Conservation (phyloP, 2,329 filamentous ascomycete species). For the Biscogniauxia mediterranea region DNA sequence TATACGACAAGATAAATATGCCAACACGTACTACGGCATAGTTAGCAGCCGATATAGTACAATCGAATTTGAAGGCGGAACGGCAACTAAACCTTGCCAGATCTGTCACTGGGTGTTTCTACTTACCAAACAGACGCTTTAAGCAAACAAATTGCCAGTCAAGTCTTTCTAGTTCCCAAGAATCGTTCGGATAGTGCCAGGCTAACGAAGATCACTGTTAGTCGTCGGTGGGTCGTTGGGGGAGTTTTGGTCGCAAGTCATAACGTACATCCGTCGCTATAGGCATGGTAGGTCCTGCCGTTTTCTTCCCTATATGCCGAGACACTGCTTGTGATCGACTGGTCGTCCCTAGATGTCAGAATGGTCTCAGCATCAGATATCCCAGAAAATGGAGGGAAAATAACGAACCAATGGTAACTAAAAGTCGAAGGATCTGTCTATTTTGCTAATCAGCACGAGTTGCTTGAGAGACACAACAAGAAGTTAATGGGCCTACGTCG, state of each 20-base stretch:
- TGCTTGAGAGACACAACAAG: background rate
- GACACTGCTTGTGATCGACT: slow-evolving; percentile 25
- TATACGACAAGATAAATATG: background rate
- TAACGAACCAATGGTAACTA: slow-evolving; percentile 3
- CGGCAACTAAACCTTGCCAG: background rate
- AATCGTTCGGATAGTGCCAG: slow-evolving; percentile 47
- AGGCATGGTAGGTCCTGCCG: slow-evolving; percentile 48
- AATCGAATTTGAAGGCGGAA: background rate
- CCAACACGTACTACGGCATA: background rate
- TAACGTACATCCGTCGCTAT: slow-evolving; percentile 45
- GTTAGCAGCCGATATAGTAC: background rate
- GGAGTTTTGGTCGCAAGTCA: background rate
- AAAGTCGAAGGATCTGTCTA: slow-evolving; percentile 15
- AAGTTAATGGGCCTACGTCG: slow-evolving; percentile 11
- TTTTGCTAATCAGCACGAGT: slow-evolving; percentile 3
- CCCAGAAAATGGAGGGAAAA: background rate
- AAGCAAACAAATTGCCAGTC: slow-evolving; percentile 40
- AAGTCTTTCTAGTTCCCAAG: slow-evolving; percentile 40
- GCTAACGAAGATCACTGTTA: slow-evolving; percentile 31
- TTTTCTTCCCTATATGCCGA: slow-evolving; percentile 25
- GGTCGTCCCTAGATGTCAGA: slow-evolving; percentile 17
- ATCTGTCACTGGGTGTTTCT: background rate
- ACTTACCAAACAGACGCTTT: slow-evolving; percentile 32
- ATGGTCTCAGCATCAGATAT: background rate
- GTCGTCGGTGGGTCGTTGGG: background rate